Percentiles rank a stretch among this genome's conserved stretches.
phyloP scores from a whole-genome alignment of 768 basidiomycete genomes.

The Collybiopsis luxurians region DNA sequence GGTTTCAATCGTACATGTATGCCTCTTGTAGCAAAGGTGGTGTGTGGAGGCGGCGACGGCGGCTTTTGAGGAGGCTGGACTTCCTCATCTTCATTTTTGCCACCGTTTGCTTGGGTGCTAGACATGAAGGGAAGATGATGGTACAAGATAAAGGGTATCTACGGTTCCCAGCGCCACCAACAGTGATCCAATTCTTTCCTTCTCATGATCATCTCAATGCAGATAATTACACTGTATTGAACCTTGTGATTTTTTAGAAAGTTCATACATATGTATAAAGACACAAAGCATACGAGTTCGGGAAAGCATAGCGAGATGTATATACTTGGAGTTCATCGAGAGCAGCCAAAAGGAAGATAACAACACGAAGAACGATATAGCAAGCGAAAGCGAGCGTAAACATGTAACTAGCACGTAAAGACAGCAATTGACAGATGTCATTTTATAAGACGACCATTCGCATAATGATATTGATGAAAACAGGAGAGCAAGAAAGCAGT shows the following conservation, averaged over 20 bases:
- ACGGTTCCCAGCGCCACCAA: too few relatives aligned
- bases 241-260: not conserved
- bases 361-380: conserved; percentile 4
- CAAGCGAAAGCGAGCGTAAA: not conserved
- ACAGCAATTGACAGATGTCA: conserved; percentile 12
- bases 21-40: conserved; percentile 65
- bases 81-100: conserved; percentile 58
- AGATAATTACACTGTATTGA: too few relatives aligned
- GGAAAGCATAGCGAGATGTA: conserved; percentile 2
- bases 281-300: conserved; percentile 2
- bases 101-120: conserved; percentile 1
- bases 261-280: not conserved
- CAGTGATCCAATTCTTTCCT: too few relatives aligned
- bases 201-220: too few relatives aligned
- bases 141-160: not conserved
- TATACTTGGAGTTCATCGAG: conserved; percentile 7
- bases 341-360: conserved; percentile 4
- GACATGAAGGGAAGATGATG: not conserved
- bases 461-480: conserved; percentile 2
- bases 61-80: conserved; percentile 54
- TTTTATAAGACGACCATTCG: not conserved
- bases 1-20: conserved; percentile 59
- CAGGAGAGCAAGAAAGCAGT: conserved; percentile 11
- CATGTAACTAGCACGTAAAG: conserved; percentile 2
- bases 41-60: conserved; percentile 71